phyloP scores from a whole-genome alignment of 768 basidiomycete genomes.

The Peribolospora baueri region DNA sequence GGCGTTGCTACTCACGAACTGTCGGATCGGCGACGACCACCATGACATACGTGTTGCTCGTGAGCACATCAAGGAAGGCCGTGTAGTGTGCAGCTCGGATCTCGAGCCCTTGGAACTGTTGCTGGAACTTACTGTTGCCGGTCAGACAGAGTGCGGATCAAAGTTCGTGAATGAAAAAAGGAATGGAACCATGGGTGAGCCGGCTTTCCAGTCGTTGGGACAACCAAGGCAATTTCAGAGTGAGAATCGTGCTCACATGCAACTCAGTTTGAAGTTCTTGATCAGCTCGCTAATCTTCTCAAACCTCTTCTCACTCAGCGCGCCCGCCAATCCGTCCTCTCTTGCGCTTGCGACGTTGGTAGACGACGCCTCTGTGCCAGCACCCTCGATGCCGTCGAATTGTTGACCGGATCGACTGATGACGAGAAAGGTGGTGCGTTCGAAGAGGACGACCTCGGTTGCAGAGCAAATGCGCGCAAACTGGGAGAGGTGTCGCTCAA shows the following conservation, averaged over 20 bases:
- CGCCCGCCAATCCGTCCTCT: slow-evolving; percentile 8
- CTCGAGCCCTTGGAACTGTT: slow-evolving; percentile 65
- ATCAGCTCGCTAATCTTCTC: slow-evolving; percentile 47
- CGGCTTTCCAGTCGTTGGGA: neutral
- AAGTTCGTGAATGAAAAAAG: slow-evolving; percentile 6
- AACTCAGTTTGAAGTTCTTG: slow-evolving; percentile 83
- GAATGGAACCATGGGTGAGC: neutral
- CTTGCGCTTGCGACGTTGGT: slow-evolving; percentile 4
- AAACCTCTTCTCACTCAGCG: slow-evolving; percentile 19
- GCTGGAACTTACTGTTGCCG: slow-evolving; percentile 26
- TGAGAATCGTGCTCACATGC: slow-evolving; percentile 30
- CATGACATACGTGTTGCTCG: slow-evolving; percentile 75
- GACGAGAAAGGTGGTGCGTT: slow-evolving; percentile 91
- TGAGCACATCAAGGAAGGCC: slow-evolving; percentile 75
- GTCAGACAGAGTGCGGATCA: slow-evolving; percentile 4
- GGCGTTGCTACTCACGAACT: slow-evolving; percentile 34
- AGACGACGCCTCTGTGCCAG: neutral
- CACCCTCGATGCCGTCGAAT: neutral
- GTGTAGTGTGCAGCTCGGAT: slow-evolving; percentile 68
- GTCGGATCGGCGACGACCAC: slow-evolving; percentile 70
- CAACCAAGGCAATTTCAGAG: neutral
- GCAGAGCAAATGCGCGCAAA: slow-evolving; percentile 71
- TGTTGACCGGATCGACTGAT: slow-evolving; percentile 28
- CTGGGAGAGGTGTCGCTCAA: slow-evolving; percentile 61
- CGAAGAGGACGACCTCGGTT: slow-evolving; percentile 84